Evolutionary conservation across 495 filamentous ascomycete species (phyloP).

Genomic region (Tuber melanosporum): DNA sequence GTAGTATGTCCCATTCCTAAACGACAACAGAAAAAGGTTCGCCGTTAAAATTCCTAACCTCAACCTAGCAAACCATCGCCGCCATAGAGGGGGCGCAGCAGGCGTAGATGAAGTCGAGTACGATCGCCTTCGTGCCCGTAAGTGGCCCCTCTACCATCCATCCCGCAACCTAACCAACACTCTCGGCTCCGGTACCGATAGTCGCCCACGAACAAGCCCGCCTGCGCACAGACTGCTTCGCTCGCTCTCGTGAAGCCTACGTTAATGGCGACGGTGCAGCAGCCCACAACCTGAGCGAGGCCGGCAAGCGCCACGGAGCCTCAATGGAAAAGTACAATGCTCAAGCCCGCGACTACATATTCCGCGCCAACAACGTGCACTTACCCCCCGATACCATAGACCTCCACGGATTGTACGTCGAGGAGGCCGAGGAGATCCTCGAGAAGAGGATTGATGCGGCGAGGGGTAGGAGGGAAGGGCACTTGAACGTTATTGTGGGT

Average conservation of each 20-base stretch:
- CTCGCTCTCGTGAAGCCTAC: constrained; percentile 75
- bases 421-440: constrained; percentile 86
- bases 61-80: not conserved
- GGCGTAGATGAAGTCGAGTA: constrained; percentile 74
- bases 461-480: constrained; percentile 60
- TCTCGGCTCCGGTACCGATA: not conserved
- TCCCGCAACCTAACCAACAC: constrained; percentile 1
- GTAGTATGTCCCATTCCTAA: not conserved
- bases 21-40: not conserved
- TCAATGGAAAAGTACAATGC: constrained; percentile 76
- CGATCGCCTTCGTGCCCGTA: constrained; percentile 70
- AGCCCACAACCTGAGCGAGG: constrained; percentile 73
- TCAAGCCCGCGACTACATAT: constrained; percentile 88
- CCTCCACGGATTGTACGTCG: constrained; percentile 85
- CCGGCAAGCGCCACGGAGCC: constrained; percentile 74
- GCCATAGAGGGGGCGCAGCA: constrained; percentile 43
- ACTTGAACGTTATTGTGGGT: constrained; percentile 87
- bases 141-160: not conserved
- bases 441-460: constrained; percentile 74
- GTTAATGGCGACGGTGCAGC: constrained; percentile 65
- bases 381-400: constrained; percentile 69
- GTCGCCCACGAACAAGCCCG: constrained; percentile 69
- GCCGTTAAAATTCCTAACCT: not conserved
- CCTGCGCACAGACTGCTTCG: constrained; percentile 69
- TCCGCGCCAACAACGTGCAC: constrained; percentile 81